Conservation (phyloP, 2,329 filamentous ascomycete species). For the Pseudocercospora pini-densiflorae region DNA sequence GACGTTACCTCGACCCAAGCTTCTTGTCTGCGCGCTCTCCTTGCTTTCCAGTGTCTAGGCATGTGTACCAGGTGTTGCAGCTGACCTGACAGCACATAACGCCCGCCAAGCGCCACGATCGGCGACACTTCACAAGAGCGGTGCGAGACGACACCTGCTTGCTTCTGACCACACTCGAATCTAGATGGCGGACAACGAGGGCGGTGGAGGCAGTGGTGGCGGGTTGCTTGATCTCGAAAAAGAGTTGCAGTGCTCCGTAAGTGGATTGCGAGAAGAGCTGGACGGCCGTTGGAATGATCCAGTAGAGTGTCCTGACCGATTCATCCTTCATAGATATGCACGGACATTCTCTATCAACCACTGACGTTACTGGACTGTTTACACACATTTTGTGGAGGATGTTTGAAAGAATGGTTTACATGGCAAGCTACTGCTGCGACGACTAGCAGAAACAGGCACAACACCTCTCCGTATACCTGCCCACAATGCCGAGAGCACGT, state of each 20-base stretch:
- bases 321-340: conserved; percentile 79
- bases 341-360: conserved; percentile 64
- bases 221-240: conserved; percentile 72
- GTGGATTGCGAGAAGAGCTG: conserved; percentile 43
- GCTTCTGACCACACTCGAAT: not conserved
- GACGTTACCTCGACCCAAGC: not conserved
- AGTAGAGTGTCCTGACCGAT: conserved; percentile 16
- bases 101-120: conserved; percentile 6
- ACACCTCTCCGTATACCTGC: conserved; percentile 73
- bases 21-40: not conserved
- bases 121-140: not conserved
- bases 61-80: not conserved
- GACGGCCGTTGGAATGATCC: not conserved
- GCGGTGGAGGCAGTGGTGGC: conserved; percentile 9
- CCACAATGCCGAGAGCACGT: conserved; percentile 89
- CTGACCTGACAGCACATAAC: conserved; percentile 15
- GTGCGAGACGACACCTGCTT: not conserved
- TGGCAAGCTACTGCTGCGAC: conserved; percentile 69
- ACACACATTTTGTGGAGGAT: conserved; percentile 88
- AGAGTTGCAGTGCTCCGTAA: conserved; percentile 92
- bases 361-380: conserved; percentile 46
- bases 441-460: conserved; percentile 32
- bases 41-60: not conserved
- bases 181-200: conserved; percentile 17
- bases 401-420: conserved; percentile 93